Evolutionary conservation across 345 rosid genomes (phyloP).

Genomic region (Cardiospermum halicacabum): DNA sequence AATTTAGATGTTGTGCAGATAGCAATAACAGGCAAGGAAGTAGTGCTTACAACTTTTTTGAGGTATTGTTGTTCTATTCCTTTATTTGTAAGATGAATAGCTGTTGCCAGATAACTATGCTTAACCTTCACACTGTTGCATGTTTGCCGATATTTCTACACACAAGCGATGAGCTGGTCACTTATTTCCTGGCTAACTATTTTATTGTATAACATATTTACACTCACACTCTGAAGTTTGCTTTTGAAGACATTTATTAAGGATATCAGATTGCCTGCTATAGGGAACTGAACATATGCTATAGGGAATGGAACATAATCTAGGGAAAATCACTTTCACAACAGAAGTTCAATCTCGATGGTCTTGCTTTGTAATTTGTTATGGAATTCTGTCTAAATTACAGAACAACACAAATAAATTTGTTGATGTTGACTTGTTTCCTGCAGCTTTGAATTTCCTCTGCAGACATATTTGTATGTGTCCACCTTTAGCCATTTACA

Average conservation of each 20-base stretch:
- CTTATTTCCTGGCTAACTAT: background rate
- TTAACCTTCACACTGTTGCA: background rate
- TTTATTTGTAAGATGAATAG: background rate
- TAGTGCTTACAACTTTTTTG: background rate
- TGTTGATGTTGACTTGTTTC: background rate
- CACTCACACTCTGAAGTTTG: background rate
- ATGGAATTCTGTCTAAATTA: background rate
- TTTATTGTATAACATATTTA: background rate
- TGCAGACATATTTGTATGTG: background rate
- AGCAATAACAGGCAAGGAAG: constrained; percentile 1
- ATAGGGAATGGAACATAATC: background rate
- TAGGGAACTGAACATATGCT: background rate
- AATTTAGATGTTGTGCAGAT: constrained; percentile 4
- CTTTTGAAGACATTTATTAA: background rate
- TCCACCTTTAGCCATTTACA: background rate
- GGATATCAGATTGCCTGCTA: background rate
- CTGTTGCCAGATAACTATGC: background rate
- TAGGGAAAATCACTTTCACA: background rate
- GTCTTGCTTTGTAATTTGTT: background rate
- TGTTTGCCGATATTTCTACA: background rate
- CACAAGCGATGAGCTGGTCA: background rate
- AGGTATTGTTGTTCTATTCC: background rate
- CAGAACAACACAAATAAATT: background rate
- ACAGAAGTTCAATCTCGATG: too few species aligned
- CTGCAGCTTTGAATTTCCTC: background rate